Conservation (phyloP, 192 early-diverging fungal genomes). For the Cetraspora pellucida region DNA sequence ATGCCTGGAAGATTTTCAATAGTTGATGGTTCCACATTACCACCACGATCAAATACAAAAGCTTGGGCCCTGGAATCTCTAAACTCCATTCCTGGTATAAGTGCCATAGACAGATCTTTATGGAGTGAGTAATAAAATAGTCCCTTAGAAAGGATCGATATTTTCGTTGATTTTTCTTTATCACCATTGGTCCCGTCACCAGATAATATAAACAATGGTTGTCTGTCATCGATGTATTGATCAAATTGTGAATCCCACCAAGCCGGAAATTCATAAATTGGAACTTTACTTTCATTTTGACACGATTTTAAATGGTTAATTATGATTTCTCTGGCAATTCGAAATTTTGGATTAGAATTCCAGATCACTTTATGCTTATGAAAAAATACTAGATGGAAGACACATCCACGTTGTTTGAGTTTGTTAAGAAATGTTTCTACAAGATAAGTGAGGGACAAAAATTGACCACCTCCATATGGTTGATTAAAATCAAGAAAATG, state of each 20-base stretch:
- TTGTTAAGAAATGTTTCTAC: constrained; percentile 38
- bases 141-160: neutral
- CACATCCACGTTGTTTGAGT: constrained; percentile 37
- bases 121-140: constrained; percentile 12
- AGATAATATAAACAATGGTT: constrained; percentile 31
- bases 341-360: constrained; percentile 32
- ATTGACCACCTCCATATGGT: constrained; percentile 31
- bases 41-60: constrained; percentile 18
- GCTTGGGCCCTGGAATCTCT: constrained; percentile 18
- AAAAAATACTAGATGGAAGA: constrained; percentile 44
- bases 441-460: constrained; percentile 34
- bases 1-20: neutral
- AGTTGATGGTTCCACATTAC: neutral
- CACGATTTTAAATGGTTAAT: constrained; percentile 29
- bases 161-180: neutral
- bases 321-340: constrained; percentile 5
- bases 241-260: constrained; percentile 32
- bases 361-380: constrained; percentile 36
- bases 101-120: constrained; percentile 15
- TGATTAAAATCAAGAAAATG: constrained; percentile 11
- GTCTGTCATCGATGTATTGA: constrained; percentile 15
- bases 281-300: constrained; percentile 6
- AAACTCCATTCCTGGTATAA: constrained; percentile 27
- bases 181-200: too few relatives aligned
- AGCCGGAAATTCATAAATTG: constrained; percentile 26